phyloP scores from a whole-genome alignment of 2,329 filamentous ascomycete species.

The Calonectria pseudoreteaudii region DNA sequence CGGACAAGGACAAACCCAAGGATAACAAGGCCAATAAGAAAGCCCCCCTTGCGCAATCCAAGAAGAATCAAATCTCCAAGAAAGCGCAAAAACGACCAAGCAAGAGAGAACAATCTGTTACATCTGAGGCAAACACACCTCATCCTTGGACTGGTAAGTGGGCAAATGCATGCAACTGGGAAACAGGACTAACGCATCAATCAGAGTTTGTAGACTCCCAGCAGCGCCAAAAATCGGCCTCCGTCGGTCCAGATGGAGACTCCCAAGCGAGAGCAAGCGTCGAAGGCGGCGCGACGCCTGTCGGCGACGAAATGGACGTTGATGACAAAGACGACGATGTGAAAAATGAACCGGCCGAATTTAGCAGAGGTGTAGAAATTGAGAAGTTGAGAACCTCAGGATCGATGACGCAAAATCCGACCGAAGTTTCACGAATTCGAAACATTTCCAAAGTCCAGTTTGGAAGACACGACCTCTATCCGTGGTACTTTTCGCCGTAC shows the following conservation, averaged over 20 bases:
- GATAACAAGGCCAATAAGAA: conserved; percentile 80
- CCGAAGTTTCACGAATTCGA: conserved; percentile 94
- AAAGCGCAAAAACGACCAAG: conserved; percentile 67
- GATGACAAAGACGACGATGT: conserved; percentile 62
- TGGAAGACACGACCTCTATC: conserved; percentile 90
- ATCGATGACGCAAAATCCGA: conserved; percentile 99
- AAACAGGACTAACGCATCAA: neutral
- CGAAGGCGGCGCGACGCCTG: conserved; percentile 59
- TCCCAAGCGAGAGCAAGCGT: conserved; percentile 57
- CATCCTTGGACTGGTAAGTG: conserved; percentile 61
- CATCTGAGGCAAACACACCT: conserved; percentile 65
- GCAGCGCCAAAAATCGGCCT: conserved; percentile 57
- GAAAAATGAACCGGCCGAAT: conserved; percentile 65
- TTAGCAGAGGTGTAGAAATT: conserved; percentile 90
- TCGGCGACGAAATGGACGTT: conserved; percentile 64
- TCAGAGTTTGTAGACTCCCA: conserved; percentile 63
- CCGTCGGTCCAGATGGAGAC: conserved; percentile 56
- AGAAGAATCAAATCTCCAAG: conserved; percentile 69
- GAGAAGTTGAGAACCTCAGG: conserved; percentile 94
- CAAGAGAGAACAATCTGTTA: conserved; percentile 67
- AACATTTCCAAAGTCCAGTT: conserved; percentile 97
- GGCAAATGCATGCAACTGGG: neutral
- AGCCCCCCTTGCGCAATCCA: conserved; percentile 64
- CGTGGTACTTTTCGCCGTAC: conserved; percentile 99
- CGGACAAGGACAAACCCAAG: conserved; percentile 86